phyloP scores from a whole-genome alignment of 2,329 filamentous ascomycete genomes.

The Cryphonectria japonica region DNA sequence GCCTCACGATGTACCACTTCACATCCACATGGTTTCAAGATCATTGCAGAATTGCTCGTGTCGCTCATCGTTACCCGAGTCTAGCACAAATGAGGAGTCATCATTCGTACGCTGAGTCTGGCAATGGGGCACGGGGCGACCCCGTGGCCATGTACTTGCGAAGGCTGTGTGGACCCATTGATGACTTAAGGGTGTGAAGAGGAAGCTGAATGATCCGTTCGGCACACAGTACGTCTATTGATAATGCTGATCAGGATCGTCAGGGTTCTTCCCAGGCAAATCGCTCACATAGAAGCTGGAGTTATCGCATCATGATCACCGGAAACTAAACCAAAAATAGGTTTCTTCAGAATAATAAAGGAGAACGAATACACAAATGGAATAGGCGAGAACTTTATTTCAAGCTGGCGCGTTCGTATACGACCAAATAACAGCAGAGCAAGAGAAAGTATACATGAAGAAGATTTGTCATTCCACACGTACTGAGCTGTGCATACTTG shows the following conservation, averaged over 20 bases:
- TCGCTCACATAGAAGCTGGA: not conserved
- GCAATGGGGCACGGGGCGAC: not conserved
- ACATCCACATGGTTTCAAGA: not conserved
- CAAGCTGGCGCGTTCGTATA: not conserved
- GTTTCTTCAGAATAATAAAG: not conserved
- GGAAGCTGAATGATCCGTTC: not conserved
- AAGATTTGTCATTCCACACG: not conserved
- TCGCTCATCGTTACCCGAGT: not conserved
- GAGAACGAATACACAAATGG: too few relatives aligned
- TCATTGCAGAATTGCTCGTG: not conserved
- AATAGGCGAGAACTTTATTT: not conserved
- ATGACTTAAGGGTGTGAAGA: conserved; percentile 6
- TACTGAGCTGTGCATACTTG: too few relatives aligned
- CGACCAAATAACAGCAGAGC: not conserved
- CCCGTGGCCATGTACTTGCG: not conserved
- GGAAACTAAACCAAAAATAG: not conserved
- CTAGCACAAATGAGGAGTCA: conserved; percentile 1
- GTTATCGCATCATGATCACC: not conserved
- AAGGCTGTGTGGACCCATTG: conserved; percentile 4
- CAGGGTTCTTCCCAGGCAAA: not conserved
- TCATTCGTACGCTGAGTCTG: not conserved
- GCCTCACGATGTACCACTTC: not conserved
- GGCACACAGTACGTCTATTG: not conserved
- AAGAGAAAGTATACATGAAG: not conserved
- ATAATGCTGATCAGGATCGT: not conserved